Evolutionary conservation across 768 basidiomycete genomes (phyloP).

Genomic region (Imleria badia): DNA sequence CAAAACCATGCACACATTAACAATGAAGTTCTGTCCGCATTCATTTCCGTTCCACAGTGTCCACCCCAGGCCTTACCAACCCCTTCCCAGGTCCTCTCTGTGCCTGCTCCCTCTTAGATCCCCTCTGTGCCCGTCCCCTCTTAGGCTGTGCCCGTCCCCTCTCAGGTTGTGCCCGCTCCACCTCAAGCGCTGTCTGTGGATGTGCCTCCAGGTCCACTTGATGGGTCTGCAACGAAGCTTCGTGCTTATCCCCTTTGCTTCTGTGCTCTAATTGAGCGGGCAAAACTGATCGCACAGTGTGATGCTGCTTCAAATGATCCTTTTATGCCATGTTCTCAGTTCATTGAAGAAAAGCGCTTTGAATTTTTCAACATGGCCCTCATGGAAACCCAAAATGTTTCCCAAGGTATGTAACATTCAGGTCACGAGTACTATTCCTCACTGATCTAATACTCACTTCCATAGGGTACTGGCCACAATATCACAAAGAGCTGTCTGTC

Average conservation of each 20-base stretch:
- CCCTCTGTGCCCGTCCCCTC: background rate
- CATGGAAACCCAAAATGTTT: background rate
- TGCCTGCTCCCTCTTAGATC: background rate
- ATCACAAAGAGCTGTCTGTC: background rate
- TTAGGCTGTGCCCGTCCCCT: too few relatives aligned
- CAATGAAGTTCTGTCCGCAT: too few relatives aligned
- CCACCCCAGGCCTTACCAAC: too few relatives aligned
- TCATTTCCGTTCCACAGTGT: too few relatives aligned
- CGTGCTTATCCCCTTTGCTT: background rate
- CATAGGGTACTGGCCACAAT: background rate
- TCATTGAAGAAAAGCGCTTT: background rate
- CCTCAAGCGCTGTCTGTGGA: background rate
- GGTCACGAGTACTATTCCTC: too few relatives aligned
- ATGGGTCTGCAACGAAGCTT: background rate
- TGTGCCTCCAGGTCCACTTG: background rate
- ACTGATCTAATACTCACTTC: too few relatives aligned
- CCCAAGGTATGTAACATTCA: too few relatives aligned
- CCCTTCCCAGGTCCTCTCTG: too few relatives aligned
- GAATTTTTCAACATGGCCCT: background rate
- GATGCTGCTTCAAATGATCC: background rate
- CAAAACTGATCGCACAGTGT: background rate
- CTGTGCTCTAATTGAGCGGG: background rate
- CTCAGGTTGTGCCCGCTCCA: background rate
- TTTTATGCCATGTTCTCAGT: background rate
- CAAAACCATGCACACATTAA: background rate